Base-by-base conservation (phyloP, 352 stramenopile genomes). In the Phytophthora melonis region DNA sequence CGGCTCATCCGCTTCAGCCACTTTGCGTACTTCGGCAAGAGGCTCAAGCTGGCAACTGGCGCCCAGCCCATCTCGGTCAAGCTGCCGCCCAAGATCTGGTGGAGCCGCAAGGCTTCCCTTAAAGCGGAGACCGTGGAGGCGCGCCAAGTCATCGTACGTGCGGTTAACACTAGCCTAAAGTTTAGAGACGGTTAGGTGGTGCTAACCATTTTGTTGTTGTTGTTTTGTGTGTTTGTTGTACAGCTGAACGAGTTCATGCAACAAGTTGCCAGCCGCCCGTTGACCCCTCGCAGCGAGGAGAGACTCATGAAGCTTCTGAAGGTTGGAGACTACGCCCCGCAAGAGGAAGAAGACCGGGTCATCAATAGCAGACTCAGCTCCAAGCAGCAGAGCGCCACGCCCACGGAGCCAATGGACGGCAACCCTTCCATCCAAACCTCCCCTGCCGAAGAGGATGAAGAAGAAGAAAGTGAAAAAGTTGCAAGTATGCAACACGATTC, bases 201-300 rank as follows among this genome's bases (percentile, higher is more conserved):
- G n/a, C 47, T 25, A 50, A n/a, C 10, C 9, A 3, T 47, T 21
- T 30, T 55, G 14, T 16, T 76, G 27, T 21, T 57, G 16, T 45
- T 49, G 34, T 25, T 65, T 41, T 30, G 2, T 57, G 23, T 56
- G 1, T 66, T 34, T 27, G 11, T 27, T 52, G 9, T 60, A 5
- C 32, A 68, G 60, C 47, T 91, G 83, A 90, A 93, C 55, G 85
- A 95, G 55, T 93, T 81, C 59, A 93, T 95, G 82, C 78, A 84
- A 30, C 77, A 88, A 39, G 65, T 92, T 34, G 82, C 65, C 41
- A 68, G 58, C 13, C 73, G 68, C 23, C 71, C 88, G 18, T 62
- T 95, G 58, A 82, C 83, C 13, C 58, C 75, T 13, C 52, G 62
- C 9, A 86, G 71, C 30, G 77, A 90, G 13, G 71, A 91, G 43